phyloP scores from a whole-genome alignment of 345 rosid genomes.

The Corchorus olitorius region DNA sequence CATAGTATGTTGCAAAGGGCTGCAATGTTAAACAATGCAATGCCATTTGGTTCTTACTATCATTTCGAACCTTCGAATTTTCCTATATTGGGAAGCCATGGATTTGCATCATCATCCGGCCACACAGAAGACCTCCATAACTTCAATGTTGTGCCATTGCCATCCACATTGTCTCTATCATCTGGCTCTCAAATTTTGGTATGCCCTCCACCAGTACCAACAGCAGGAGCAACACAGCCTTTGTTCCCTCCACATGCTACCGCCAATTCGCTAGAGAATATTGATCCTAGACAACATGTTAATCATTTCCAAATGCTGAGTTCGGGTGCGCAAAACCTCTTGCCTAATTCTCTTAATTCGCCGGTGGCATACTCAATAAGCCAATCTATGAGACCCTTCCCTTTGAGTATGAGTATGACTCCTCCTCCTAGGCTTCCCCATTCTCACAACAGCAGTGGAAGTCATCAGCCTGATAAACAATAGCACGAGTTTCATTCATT shows the following conservation, averaged over 20 bases:
- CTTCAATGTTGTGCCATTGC: constrained; percentile 50
- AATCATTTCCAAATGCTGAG: constrained; percentile 55
- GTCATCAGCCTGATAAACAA: constrained; percentile 31
- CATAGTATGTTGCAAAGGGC: constrained; percentile 21
- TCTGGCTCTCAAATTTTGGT: constrained; percentile 51
- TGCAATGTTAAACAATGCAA: constrained; percentile 23
- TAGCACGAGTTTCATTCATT: constrained; percentile 28
- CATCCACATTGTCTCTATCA: constrained; percentile 49
- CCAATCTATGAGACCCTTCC: constrained; percentile 19
- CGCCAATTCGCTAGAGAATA: constrained; percentile 27
- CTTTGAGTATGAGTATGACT: constrained; percentile 4
- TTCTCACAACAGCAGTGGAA: constrained; percentile 27
- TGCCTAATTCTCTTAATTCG: constrained; percentile 13
- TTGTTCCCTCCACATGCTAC: constrained; percentile 37
- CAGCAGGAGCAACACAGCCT: constrained; percentile 36
- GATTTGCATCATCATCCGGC: constrained; percentile 17
- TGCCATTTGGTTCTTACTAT: constrained; percentile 41
- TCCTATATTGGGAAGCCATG: constrained; percentile 38
- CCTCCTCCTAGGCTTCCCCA: constrained; percentile 33
- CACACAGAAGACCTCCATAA: constrained; percentile 36
- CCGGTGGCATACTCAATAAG: constrained; percentile 15
- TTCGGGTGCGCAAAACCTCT: constrained; percentile 36
- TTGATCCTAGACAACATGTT: constrained; percentile 48
- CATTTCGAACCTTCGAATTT: constrained; percentile 51
- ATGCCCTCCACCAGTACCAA: constrained; percentile 33